Percentiles rank a stretch among this genome's conserved stretches.
Evolutionary conservation across 83 land plant species (phyloP).

Genomic region (Diphasiastrum complanatum): DNA sequence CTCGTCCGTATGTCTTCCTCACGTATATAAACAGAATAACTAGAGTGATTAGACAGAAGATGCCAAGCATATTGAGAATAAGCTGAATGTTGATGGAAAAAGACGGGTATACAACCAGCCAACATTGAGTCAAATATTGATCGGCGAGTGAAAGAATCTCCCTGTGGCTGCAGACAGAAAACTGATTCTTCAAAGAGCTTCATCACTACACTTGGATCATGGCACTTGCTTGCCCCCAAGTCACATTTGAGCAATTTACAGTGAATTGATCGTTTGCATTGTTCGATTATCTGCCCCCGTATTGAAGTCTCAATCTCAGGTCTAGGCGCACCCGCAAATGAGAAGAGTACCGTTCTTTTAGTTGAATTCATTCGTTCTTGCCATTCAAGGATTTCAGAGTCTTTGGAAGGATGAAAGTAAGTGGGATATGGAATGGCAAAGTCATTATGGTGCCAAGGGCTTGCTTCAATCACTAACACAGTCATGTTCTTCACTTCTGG

Average conservation of each 20-base stretch:
- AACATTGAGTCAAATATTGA: conserved; percentile 37
- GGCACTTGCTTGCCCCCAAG: conserved; percentile 7
- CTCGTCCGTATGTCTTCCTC: conserved; percentile 35
- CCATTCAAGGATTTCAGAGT: conserved; percentile 21
- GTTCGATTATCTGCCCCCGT: conserved; percentile 24
- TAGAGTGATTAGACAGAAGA: conserved; percentile 23
- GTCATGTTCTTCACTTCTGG: conserved; percentile 56
- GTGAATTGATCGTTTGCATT: conserved; percentile 11
- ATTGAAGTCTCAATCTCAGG: conserved; percentile 22
- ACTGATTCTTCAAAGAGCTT: conserved; percentile 23
- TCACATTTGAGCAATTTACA: conserved; percentile 29
- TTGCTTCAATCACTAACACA: conserved; percentile 45
- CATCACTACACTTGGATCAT: conserved; percentile 20
- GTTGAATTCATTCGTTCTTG: conserved; percentile 16
- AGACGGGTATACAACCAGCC: conserved; percentile 37
- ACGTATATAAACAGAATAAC: conserved; percentile 30
- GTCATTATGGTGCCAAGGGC: conserved; percentile 45
- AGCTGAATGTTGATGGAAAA: conserved; percentile 28
- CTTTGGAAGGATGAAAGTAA: conserved; percentile 30
- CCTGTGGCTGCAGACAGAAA: conserved; percentile 31
- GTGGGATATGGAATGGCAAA: conserved; percentile 38
- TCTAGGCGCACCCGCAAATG: conserved; percentile 33
- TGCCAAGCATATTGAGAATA: conserved; percentile 36
- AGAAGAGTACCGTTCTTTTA: conserved; percentile 13
- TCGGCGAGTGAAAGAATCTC: conserved; percentile 33